Conservation (phyloP, 257 asterid genomes). For the Solanum acaule region DNA sequence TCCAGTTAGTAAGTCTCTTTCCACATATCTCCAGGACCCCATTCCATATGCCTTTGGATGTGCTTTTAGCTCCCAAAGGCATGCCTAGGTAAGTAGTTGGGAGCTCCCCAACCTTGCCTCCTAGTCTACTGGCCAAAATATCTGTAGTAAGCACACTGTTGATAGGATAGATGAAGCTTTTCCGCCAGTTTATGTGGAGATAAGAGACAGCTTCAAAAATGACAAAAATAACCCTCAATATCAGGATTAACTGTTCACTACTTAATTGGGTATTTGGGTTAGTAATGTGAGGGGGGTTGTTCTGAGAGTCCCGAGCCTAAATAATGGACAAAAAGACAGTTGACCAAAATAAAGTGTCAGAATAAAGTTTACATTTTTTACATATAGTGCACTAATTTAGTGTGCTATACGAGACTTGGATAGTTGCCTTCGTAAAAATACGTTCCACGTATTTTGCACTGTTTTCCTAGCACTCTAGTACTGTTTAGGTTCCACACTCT, state of each 20-base stretch:
- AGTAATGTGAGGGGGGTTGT: not conserved
- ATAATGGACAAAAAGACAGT: not conserved
- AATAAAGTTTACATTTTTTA: not conserved
- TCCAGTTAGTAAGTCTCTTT: not conserved
- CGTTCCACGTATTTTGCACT: not conserved
- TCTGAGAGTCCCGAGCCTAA: not conserved
- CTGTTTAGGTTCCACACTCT: not conserved
- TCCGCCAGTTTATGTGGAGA: not conserved
- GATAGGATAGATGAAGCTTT: not conserved
- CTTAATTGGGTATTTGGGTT: not conserved
- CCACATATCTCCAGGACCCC: not conserved
- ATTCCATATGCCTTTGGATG: not conserved
- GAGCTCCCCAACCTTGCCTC: not conserved
- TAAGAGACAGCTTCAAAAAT: not conserved
- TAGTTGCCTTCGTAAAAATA: not conserved
- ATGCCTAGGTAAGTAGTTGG: not conserved
- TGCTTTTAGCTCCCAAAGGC: not conserved
- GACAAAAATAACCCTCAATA: not conserved
- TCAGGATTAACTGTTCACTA: not conserved
- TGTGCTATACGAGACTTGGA: not conserved
- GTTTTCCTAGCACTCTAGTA: not conserved
- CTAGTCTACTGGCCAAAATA: not conserved
- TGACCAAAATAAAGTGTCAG: not conserved
- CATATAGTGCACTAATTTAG: not conserved
- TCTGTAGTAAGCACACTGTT: not conserved